Evolutionary conservation across 2,329 filamentous ascomycete genomes (phyloP).

Genomic region (Biscogniauxia marginata): DNA sequence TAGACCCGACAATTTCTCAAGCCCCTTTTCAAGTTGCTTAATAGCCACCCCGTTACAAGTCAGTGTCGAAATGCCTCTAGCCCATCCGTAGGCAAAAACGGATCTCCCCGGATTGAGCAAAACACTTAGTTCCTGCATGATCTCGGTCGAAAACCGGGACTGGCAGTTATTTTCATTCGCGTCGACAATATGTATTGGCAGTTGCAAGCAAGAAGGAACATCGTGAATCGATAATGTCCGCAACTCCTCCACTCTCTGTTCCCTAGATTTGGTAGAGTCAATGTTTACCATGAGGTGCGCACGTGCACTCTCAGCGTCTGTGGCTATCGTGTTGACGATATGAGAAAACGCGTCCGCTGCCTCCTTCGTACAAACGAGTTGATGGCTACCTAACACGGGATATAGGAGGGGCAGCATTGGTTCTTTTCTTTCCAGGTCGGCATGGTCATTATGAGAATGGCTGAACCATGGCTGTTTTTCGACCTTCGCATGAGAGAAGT

Average conservation of each 20-base stretch:
- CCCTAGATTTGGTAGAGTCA: conserved; percentile 19
- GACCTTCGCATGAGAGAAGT: conserved; percentile 61
- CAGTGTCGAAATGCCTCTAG: conserved; percentile 59
- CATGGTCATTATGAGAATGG: conserved; percentile 60
- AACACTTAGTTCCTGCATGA: conserved; percentile 38
- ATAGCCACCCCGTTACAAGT: conserved; percentile 69
- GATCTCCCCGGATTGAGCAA: conserved; percentile 54
- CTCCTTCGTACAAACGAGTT: conserved; percentile 64
- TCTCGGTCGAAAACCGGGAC: conserved; percentile 22
- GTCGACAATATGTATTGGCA: conserved; percentile 60
- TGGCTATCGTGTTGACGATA: conserved; percentile 64
- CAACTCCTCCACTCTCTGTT: conserved; percentile 30
- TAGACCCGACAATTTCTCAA: conserved; percentile 26
- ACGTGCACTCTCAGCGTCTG: conserved; percentile 57
- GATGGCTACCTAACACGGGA: conserved; percentile 54
- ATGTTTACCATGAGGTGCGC: conserved; percentile 56
- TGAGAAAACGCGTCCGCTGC: conserved; percentile 66
- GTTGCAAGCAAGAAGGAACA: conserved; percentile 36
- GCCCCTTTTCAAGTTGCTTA: conserved; percentile 57
- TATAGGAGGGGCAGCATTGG: conserved; percentile 62
- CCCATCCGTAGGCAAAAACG: conserved; percentile 74
- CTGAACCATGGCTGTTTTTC: conserved; percentile 44
- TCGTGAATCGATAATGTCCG: conserved; percentile 38
- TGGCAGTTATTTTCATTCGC: conserved; percentile 38
- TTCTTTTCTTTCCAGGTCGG: conserved; percentile 61